A percentile compares a stretch with the other conserved stretches of the same genome.
Evolutionary conservation across 192 early-diverging fungal genomes (phyloP).

Genomic region (Backusella australiensis): DNA sequence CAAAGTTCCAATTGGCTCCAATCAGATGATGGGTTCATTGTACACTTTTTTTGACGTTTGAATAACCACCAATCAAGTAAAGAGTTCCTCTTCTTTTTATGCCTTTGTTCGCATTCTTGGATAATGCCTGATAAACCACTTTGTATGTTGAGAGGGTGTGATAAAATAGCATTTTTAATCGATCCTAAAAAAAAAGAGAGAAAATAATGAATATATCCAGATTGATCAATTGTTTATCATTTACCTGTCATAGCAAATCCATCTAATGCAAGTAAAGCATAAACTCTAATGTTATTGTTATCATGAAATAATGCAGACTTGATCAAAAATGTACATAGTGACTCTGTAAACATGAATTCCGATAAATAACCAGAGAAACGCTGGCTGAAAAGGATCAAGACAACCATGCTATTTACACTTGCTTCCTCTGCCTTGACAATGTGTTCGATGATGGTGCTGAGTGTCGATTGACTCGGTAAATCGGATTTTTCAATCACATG

Average conservation of each 20-base stretch:
- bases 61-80: neutral
- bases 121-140: neutral
- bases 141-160: slow-evolving; percentile 12
- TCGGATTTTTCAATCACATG: slow-evolving; percentile 55
- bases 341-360: slow-evolving; percentile 39
- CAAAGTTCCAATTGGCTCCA: neutral
- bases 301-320: slow-evolving; percentile 33
- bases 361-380: slow-evolving; percentile 45
- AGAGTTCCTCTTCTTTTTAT: neutral
- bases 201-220: neutral
- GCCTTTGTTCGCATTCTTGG: neutral
- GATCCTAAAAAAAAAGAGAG: neutral
- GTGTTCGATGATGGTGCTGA: slow-evolving; percentile 37
- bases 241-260: slow-evolving; percentile 54
- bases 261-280: slow-evolving; percentile 48
- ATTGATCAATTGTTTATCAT: slow-evolving; percentile 15
- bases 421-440: slow-evolving; percentile 22
- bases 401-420: slow-evolving; percentile 22
- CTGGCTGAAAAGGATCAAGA: neutral
- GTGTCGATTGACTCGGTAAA: slow-evolving; percentile 38
- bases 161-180: slow-evolving; percentile 18
- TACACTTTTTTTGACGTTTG: neutral
- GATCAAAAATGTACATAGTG: slow-evolving; percentile 40
- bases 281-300: slow-evolving; percentile 34
- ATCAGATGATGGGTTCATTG: neutral